Percentiles rank a stretch among this genome's conserved stretches.
Conservation (phyloP, 2,329 filamentous ascomycete species). For the Pleurostoma richardsiae region DNA sequence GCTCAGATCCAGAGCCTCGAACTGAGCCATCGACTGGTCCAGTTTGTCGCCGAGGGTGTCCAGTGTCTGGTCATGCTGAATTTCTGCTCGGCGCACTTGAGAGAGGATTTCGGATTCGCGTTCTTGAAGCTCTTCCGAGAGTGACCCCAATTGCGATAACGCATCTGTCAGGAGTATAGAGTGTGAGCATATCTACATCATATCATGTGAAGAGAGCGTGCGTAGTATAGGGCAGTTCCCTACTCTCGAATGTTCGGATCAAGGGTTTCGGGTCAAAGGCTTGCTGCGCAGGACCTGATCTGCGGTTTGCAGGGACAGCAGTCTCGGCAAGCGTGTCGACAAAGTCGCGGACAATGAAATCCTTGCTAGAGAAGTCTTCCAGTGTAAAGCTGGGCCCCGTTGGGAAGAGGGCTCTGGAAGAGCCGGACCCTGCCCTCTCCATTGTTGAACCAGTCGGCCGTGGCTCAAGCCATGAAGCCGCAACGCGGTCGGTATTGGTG, state of each 20-base stretch:
- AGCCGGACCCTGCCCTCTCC: slow-evolving; percentile 34
- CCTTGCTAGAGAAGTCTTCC: slow-evolving; percentile 81
- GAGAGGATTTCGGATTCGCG: slow-evolving; percentile 88
- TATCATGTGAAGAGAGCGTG: no score
- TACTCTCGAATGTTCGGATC: slow-evolving; percentile 89
- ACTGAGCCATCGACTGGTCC: slow-evolving; percentile 86
- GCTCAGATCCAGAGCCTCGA: slow-evolving; percentile 82
- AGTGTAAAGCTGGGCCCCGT: slow-evolving; percentile 79
- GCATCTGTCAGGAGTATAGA: slow-evolving; percentile 37
- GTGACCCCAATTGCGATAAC: slow-evolving; percentile 60
- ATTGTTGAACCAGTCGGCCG: slow-evolving; percentile 16
- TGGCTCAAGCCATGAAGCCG: no score
- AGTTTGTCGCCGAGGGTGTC: slow-evolving; percentile 84
- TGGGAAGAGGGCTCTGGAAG: slow-evolving; percentile 66
- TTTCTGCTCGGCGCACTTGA: slow-evolving; percentile 84
- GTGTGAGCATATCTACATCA: slow-evolving; percentile 16
- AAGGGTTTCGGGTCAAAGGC: slow-evolving; percentile 93
- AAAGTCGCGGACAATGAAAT: slow-evolving; percentile 98
- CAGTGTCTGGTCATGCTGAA: slow-evolving; percentile 86
- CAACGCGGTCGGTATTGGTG: no score
- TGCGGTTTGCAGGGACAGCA: slow-evolving; percentile 72
- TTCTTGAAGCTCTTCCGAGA: slow-evolving; percentile 80
- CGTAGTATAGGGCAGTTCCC: slow-evolving; percentile 7
- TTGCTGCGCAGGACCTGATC: slow-evolving; percentile 61
- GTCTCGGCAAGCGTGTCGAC: slow-evolving; percentile 87